Base-by-base conservation (phyloP, 108 stramenopile genomes). In the Schizochytrium sp. region DNA sequence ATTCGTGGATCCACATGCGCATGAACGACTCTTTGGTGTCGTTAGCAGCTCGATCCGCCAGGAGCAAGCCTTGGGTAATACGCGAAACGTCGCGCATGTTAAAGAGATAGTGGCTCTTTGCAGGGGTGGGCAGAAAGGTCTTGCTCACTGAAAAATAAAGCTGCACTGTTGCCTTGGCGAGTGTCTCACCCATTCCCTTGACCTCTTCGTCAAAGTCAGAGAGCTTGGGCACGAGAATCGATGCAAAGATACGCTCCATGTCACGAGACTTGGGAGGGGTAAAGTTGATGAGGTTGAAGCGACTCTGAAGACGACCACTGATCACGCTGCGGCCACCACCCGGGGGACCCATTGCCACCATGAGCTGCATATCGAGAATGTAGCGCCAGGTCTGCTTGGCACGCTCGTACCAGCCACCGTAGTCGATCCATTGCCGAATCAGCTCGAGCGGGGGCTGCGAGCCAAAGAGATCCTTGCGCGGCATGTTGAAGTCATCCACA, bases 401-500 rank as follows among this genome's bases (percentile, higher is more conserved):
- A 21, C 94, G 88, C 87, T 95, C 94, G 90, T 94, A 95, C 94
- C 94, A 94, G 71, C 87, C 94, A 3, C 91, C 92, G 72, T 95
- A 94, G 90, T 94, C 94, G 72, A 94, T 92, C 94, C 94, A 95
- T 57, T 93, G 92, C 12, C 94, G 92, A n/a, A 95, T 93, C 25
- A 95, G 93, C 92, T 95, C 94, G 4, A 95, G 87, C 8, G 94
- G 94, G 0, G 94, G 94, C 90, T 95, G 94, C 1, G 92, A 91
- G 44, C 94, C 94, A 72, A 89, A 92, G 34, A 57, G 89, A 12
- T 92, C 93, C 55, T 92, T 90, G 60, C 91, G 83, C 44, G 94
- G 94, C 94, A 95, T 94, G 90, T 95, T 95, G 57, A 95, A 93
- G 72, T 95, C 94, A 58, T 95, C 94, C 53, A 94, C 88, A 63